Evolutionary conservation across 139 green algal genomes (phyloP), one percentile per base, ranked within the genome.

Genomic region (Marvania coccoides): DNA sequence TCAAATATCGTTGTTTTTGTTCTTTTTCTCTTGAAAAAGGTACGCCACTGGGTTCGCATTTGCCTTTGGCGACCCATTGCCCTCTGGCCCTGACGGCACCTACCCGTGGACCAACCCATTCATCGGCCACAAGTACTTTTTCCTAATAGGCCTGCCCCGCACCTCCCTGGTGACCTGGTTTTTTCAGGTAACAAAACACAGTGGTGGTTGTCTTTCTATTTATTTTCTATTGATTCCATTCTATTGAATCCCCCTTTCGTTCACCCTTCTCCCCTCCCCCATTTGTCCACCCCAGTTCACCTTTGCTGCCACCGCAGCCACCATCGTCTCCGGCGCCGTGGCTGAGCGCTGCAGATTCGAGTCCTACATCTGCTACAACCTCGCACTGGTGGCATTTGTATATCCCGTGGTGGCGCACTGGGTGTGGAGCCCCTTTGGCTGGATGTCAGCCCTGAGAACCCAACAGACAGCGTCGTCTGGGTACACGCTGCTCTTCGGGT

Each of bases 321-420:
- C 85, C 56, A 91, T 91, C 53, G 70, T 90, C 6, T 85, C 74
- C 5, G 83, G 83, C 10, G 76, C 81, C 33, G 75, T 88, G 31
- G 82, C 82, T 9, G 86, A 92, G 78, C 70, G 78, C 31, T 73
- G 62, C 58, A 34, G 51, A 13, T 77, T 77, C 35, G 42, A 51
- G 19, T 62, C 60, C 55, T 88, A 86, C 73, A 54, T 81, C 28
- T 47, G 78, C 24, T 90, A 90, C 69, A 72, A 83, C 10, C 56
- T 76, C 45, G 74, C 88, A 37, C 74, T 92, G 29, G 78, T 74
- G 14, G 69, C 69, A 19, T 89, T 87, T 47, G 79, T 95, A 3
- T 91, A 90, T 63, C 78, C 78, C 34, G 55, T 88, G 23, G 71
- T 84, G 23, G 78, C 47, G 14, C 85, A 87, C 70, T 87, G 78